A percentile compares a stretch with the other conserved stretches of the same genome.
phyloP scores from a whole-genome alignment of 1,139 yeast genomes.

The Sugiyamaella japonica region DNA sequence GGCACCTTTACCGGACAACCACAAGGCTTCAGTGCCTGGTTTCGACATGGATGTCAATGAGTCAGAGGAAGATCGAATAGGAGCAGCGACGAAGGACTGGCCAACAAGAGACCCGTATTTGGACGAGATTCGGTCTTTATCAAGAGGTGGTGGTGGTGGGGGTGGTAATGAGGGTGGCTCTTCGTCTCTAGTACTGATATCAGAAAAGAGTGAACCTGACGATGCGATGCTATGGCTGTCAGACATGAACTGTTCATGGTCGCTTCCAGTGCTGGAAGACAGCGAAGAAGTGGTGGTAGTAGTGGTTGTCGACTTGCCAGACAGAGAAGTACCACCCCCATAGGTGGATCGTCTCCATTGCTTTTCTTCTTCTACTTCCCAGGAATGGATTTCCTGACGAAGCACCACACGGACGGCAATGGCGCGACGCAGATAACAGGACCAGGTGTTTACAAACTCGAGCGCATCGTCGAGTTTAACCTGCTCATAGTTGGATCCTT shows the following conservation, averaged over 20 bases:
- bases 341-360: constrained; percentile 24
- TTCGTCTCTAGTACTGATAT: neutral
- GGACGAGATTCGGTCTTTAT: constrained; percentile 13
- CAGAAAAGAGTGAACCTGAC: constrained; percentile 1
- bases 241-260: neutral
- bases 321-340: neutral
- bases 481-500: constrained; percentile 20
- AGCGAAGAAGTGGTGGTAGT: constrained; percentile 15
- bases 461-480: constrained; percentile 34
- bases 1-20: constrained; percentile 19
- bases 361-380: constrained; percentile 32
- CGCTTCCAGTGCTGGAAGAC: neutral
- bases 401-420: constrained; percentile 39
- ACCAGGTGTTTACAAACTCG: constrained; percentile 41
- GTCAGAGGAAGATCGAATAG: constrained; percentile 22
- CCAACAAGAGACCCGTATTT: neutral
- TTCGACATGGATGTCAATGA: constrained; percentile 26
- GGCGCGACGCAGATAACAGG: constrained; percentile 38
- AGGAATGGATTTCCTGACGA: constrained; percentile 34
- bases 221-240: constrained; percentile 10
- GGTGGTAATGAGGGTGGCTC: neutral
- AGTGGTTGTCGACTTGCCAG: neutral
- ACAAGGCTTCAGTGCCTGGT: constrained; percentile 24
- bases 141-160: constrained; percentile 10
- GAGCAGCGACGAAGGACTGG: neutral